Base-by-base conservation (phyloP, 805 yeast genomes). In the Saccharomycopsis malanga region DNA sequence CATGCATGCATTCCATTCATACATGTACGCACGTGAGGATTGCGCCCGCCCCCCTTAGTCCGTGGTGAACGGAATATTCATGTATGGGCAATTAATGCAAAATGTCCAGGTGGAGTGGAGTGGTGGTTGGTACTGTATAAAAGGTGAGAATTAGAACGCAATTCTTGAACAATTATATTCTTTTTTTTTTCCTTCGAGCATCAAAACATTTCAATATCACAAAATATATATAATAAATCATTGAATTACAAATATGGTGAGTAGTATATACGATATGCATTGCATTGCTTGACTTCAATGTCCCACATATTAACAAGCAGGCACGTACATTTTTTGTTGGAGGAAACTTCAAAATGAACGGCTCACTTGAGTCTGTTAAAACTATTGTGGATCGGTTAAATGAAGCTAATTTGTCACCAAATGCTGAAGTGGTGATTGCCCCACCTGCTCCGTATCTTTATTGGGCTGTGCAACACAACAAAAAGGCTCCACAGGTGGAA, bases 301-400 rank as follows among this genome's bases (percentile, higher is more conserved):
- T n/a, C n/a, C n/a, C 30, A 27, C 30, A 27, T 27, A 27, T 12
- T 27, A 27, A 27, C 30, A 7, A 37, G 9, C 27, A 51, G 95
- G 81, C 95, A 67, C 85, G 95, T 72, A 78, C 76, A 70, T 93
- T 91, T 74, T 89, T 93, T 70, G 96, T 93, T 65, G 98, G 98
- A 61, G 98, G 98, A 64, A 93, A 93, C 88, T 91, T 93, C 80
- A 93, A 93, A 73, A 83, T 93, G 87, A 93, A 93, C 79, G 98
- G 98, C 66, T 73, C 95, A 65, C 82, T 81, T 71, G 78, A 76
- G 61, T 83, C 93, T 60, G 85, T 93, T 69, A 77, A 79, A 67
- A 71, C 78, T 58, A 89, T 93, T 64, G 83, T 91, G 54, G 89
- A 80, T 56, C 73, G 80, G 72, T 78, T 93, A 65, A 91, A 91